These are phyloP conservation scores for Agrostemma githago DNA, from an alignment of 148 eudicot species.

Conservation along the genomic window DNA sequence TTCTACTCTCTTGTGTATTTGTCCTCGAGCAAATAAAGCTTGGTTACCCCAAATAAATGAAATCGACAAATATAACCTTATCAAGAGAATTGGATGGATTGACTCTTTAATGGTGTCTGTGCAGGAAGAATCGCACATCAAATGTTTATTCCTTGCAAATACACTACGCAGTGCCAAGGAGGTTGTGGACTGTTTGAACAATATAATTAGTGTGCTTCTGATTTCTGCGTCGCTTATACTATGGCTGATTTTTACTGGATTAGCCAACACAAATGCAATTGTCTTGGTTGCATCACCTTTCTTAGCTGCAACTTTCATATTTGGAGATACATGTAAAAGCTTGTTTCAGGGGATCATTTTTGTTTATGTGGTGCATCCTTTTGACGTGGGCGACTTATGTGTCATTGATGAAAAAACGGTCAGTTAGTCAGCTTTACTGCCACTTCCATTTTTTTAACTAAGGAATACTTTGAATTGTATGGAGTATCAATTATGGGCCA, in stretches of 20 bases:
- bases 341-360: slow-evolving; percentile 49
- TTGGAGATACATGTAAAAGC: slow-evolving; percentile 42
- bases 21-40: background rate
- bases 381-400: slow-evolving; percentile 53
- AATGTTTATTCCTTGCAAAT: slow-evolving; percentile 4
- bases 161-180: background rate
- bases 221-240: slow-evolving; percentile 25
- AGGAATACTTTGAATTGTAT: background rate
- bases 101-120: background rate
- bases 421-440: background rate
- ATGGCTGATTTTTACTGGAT: slow-evolving; percentile 40
- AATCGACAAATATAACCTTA: background rate
- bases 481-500: background rate
- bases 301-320: slow-evolving; percentile 29
- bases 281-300: slow-evolving; percentile 42
- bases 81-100: background rate
- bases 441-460: background rate
- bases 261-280: slow-evolving; percentile 34
- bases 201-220: slow-evolving; percentile 30
- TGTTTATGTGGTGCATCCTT: slow-evolving; percentile 45
- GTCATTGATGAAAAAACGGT: slow-evolving; percentile 32
- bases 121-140: slow-evolving; percentile 1
- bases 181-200: slow-evolving; percentile 46
- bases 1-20: no score
- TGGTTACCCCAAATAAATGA: background rate